phyloP scores from a whole-genome alignment of 352 stramenopile species.

The Globisporangium okanoganense region DNA sequence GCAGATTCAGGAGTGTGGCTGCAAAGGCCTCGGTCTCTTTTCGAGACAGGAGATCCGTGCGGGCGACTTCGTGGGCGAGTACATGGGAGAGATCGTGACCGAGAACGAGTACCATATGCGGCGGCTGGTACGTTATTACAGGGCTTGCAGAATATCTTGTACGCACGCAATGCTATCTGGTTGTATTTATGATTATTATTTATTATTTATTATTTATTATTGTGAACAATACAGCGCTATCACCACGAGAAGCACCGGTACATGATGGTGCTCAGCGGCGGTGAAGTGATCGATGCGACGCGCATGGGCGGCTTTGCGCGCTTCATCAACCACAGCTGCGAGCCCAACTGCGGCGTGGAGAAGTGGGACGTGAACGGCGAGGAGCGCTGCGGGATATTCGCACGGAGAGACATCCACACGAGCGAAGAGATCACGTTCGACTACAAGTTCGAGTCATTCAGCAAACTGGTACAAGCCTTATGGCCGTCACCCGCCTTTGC shows the following conservation, averaged over 20 bases:
- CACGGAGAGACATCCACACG: constrained; percentile 78
- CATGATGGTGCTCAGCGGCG: constrained; percentile 83
- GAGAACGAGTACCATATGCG: constrained; percentile 81
- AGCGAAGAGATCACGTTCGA: constrained; percentile 95
- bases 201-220: background rate
- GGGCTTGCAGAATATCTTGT: background rate
- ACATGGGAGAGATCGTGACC: constrained; percentile 83
- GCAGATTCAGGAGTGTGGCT: constrained; percentile 50
- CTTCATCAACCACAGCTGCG: constrained; percentile 96
- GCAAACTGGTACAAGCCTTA: constrained; percentile 24
- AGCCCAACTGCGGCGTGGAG: constrained; percentile 92
- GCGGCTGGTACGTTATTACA: constrained; percentile 39
- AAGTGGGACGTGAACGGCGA: constrained; percentile 92
- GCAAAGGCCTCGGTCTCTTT: constrained; percentile 61
- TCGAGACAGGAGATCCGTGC: constrained; percentile 43
- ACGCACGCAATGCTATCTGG: background rate
- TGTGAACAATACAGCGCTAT: constrained; percentile 39
- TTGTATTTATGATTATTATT: background rate
- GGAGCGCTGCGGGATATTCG: constrained; percentile 95
- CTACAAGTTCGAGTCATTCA: constrained; percentile 91
- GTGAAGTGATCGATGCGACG: constrained; percentile 87
- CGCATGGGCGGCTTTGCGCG: constrained; percentile 89
- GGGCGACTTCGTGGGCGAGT: constrained; percentile 74
- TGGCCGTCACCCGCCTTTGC: background rate
- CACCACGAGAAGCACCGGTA: constrained; percentile 84